Base-by-base conservation (phyloP, 1,284 basidiomycete species). In the Marasmius oreades region DNA sequence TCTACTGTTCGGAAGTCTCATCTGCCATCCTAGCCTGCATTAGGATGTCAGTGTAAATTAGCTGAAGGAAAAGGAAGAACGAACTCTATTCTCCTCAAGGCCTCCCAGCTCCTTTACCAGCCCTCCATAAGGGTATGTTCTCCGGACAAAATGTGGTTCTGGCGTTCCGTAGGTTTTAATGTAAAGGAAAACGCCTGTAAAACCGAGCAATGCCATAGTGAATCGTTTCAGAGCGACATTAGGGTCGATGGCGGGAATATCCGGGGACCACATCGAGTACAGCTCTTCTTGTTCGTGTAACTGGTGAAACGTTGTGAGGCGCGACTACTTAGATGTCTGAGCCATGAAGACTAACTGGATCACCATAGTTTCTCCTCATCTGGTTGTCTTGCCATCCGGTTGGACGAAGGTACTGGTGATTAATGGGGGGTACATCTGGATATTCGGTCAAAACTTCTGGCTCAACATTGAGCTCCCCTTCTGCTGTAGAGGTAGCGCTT, bases 251-350 rank as follows among this genome's bases (percentile, higher is more conserved):
- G 3, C 26, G 37, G 88, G 78, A 45, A 84, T 77, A 66, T 95
- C 93, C 16, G 92, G 92, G 46, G 90, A 89, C 92, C 91, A 95
- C 88, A 95, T 92, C 46, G 88, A 89, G 59, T 90, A 74, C 22
- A 89, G 75, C 66, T 95, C 93, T 63, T 94, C 90, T 66, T 85
- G 80, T 71, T 93, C 90, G 63, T 93, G 92, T 34, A 94, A 69
- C 92, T 94, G 66, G 47, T 56, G 55, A 46, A 42, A 39, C 43
- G 44, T 58, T 52, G 56, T 51, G 57, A 57, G 69, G 58, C 59
- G 60, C 52, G 45, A 43, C 20, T 14, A 20, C 39, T 12, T 57
- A 47, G n/a, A n/a, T n/a, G n/a, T n/a, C 18, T 47, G 44, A 31
- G 57, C 31, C 26, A 18, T 45, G n/a, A 26, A 10, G 22, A 66